Evolutionary conservation across 1,139 yeast species (phyloP).

Genomic region (Pichia sp.): DNA sequence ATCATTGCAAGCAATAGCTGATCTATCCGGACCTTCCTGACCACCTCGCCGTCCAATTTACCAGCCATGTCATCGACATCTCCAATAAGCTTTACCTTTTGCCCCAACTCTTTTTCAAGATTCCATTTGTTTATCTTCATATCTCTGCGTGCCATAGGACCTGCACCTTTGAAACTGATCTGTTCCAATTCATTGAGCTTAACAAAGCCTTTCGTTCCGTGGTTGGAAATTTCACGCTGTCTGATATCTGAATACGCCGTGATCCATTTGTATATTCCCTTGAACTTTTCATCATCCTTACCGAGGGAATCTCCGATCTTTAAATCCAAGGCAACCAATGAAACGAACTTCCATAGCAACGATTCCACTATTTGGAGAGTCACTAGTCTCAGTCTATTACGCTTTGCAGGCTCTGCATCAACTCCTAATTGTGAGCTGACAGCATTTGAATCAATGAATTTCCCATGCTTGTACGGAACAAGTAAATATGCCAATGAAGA

Average conservation of each 20-base stretch:
- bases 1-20: constrained; percentile 11
- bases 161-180: constrained; percentile 18
- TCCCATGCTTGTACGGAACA: constrained; percentile 13
- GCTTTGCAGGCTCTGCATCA: constrained; percentile 6
- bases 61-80: constrained; percentile 23
- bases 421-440: constrained; percentile 15
- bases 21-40: constrained; percentile 10
- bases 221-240: constrained; percentile 7
- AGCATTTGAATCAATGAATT: constrained; percentile 18
- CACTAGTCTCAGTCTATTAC: constrained; percentile 17
- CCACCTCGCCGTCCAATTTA: constrained; percentile 45
- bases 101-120: constrained; percentile 51
- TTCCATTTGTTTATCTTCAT: constrained; percentile 70
- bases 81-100: constrained; percentile 34
- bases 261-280: constrained; percentile 16
- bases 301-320: constrained; percentile 5
- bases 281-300: constrained; percentile 1
- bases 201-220: constrained; percentile 11
- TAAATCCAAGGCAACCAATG: constrained; percentile 6
- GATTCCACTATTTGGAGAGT: constrained; percentile 16
- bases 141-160: constrained; percentile 56
- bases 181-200: constrained; percentile 15
- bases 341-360: constrained; percentile 13
- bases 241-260: constrained; percentile 9
- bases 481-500: constrained; percentile 7